Evolutionary conservation across 176 grass and related monocot genomes (phyloP).

Genomic region (Oryza australiensis): DNA sequence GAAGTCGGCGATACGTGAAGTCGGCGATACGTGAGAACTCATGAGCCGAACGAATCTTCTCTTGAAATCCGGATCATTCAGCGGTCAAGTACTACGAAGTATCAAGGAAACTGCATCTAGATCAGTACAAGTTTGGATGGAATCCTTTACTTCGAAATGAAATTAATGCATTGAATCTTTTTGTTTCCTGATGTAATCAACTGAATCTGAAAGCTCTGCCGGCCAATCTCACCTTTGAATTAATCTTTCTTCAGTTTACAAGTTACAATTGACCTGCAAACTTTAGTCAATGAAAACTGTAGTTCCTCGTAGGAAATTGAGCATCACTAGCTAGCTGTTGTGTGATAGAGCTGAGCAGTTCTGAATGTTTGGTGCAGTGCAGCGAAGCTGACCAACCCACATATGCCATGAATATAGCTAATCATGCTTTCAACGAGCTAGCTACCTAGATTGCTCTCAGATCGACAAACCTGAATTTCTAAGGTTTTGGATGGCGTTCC

Average conservation of each 20-base stretch:
- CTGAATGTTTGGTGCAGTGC: background rate
- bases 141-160: background rate
- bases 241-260: background rate
- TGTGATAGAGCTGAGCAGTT: too few species aligned
- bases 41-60: background rate
- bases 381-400: background rate
- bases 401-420: background rate
- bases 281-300: background rate
- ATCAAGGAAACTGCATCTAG: background rate
- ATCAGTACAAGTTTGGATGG: background rate
- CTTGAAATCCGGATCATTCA: background rate
- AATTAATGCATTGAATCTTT: background rate
- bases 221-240: background rate
- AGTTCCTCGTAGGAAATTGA: background rate
- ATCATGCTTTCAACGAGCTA: background rate
- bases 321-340: background rate
- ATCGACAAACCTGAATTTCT: too few species aligned
- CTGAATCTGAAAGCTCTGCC: background rate
- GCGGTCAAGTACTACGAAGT: background rate
- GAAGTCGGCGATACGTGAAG: too few species aligned
- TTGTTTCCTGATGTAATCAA: background rate
- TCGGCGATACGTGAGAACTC: background rate
- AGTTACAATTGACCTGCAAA: background rate
- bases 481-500: too few species aligned
- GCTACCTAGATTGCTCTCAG: too few species aligned